Evolutionary conservation across 2,329 filamentous ascomycete species (phyloP).

Genomic region (Ophiostoma australiae): DNA sequence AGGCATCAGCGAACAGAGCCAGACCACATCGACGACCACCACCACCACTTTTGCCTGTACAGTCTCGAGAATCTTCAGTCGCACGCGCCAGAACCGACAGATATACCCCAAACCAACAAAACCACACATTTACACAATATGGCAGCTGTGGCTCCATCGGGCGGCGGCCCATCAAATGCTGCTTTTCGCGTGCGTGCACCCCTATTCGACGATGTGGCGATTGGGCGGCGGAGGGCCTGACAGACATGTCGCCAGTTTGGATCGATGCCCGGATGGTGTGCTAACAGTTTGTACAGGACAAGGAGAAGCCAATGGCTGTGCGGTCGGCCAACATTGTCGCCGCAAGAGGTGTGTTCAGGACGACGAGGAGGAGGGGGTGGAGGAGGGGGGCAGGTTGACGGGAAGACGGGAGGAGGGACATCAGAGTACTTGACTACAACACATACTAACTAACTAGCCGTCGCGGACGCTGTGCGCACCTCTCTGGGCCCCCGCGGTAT

Average conservation of each 20-base stretch:
- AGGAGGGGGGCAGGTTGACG: background rate
- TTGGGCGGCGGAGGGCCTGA: background rate
- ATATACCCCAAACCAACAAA: background rate
- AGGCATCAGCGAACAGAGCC: constrained; percentile 18
- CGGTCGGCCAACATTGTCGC: constrained; percentile 95
- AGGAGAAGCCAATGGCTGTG: constrained; percentile 98
- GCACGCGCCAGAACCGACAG: background rate
- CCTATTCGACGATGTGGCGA: constrained; percentile 17
- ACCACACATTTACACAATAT: constrained; percentile 32
- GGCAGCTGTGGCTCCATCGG: constrained; percentile 43
- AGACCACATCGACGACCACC: constrained; percentile 2
- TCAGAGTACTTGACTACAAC: background rate
- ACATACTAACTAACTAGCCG: constrained; percentile 53
- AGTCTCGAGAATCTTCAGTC: background rate
- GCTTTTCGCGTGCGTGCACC: constrained; percentile 50
- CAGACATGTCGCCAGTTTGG: background rate
- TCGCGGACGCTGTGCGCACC: constrained; percentile 95
- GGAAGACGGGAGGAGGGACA: background rate
- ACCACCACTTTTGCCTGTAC: background rate
- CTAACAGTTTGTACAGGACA: constrained; percentile 50
- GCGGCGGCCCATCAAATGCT: constrained; percentile 45
- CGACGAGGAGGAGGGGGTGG: background rate
- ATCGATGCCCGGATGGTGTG: background rate
- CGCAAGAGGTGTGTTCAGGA: constrained; percentile 66
- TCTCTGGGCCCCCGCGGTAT: constrained; percentile 94